These are phyloP conservation scores for Chrysanthemum seticuspe DNA, from an alignment of 129 eudicot genomes.

Conservation along the genomic window DNA sequence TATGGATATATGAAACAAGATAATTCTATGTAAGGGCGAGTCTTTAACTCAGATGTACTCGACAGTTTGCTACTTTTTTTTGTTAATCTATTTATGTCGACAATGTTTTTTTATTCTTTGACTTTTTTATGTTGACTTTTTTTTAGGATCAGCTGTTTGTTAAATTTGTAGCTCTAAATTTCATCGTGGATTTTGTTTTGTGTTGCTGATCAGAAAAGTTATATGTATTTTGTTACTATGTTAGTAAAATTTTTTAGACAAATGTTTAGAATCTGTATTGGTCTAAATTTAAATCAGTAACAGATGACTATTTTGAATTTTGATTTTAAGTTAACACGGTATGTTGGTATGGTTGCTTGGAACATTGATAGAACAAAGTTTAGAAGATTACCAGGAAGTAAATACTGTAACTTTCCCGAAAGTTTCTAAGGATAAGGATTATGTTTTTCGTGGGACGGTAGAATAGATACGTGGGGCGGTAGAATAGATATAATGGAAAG, in stretches of 20 bases:
- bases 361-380: neutral
- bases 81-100: no score
- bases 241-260: no score
- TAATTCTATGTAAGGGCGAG: no score
- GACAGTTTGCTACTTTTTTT: no score
- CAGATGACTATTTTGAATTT: neutral
- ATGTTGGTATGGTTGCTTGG: neutral
- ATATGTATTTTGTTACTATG: neutral
- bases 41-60: no score
- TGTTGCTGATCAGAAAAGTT: neutral
- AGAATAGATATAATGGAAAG: neutral
- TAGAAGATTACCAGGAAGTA: no score
- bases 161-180: constrained; percentile 11
- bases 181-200: neutral
- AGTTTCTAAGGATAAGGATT: neutral
- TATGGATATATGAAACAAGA: no score
- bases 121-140: constrained; percentile 20
- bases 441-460: neutral
- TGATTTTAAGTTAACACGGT: neutral
- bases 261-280: neutral
- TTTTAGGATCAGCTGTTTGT: neutral
- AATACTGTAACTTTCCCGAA: no score
- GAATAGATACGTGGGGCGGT: neutral
- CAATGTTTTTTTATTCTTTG: neutral
- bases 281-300: neutral